Evolutionary conservation across 345 rosid genomes (phyloP), one percentile per base, ranked within the genome.

Genomic region (Xanthoceras sorbifolium): DNA sequence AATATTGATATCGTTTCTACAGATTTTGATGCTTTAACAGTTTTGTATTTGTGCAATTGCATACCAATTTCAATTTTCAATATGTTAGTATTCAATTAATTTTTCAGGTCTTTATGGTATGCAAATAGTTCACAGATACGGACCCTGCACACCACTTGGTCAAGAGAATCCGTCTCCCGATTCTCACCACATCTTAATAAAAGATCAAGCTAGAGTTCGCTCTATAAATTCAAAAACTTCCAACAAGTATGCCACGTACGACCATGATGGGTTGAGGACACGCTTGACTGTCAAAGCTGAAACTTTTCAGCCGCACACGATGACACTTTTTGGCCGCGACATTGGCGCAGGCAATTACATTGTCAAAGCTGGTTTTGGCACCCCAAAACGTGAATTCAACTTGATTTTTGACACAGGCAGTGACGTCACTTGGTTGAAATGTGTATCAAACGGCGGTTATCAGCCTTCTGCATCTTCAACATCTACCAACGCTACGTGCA

Each of bases 361-460:
- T 22, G 79, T 65, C 57, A 71, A 26, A 0, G 69, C 55, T 11
- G 76, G 85, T 50, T 59, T 82, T 1, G 85, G 85, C 70, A 76
- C 72, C 3, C 85, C 85, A 11, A 42, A 15, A 34, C 77, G 61
- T 23, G 61, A 63, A 48, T 57, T 72, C 1, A 36, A 63, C 20
- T 48, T 79, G 23, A 29, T 67, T 12, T 62, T 82, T 22, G 80
- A 82, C 72, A 82, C 82, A 5, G 82, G 80, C 42, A 78, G 80
- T 28, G 60, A 32, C 4, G 0, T 76, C 17, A 78, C 62, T 5
- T 78, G 78, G 78, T 17, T 76, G 9, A 57, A 71, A n/a, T 72
- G 85, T 74, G 25, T n/a, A 32, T 67, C 77, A 22, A 69, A 73
- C 1, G 55, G 71, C 69, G 67, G 68, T 22, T 85, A 77, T 67